Base-by-base conservation (phyloP, 345 rosid species). In the Fremontodendron californicum region DNA sequence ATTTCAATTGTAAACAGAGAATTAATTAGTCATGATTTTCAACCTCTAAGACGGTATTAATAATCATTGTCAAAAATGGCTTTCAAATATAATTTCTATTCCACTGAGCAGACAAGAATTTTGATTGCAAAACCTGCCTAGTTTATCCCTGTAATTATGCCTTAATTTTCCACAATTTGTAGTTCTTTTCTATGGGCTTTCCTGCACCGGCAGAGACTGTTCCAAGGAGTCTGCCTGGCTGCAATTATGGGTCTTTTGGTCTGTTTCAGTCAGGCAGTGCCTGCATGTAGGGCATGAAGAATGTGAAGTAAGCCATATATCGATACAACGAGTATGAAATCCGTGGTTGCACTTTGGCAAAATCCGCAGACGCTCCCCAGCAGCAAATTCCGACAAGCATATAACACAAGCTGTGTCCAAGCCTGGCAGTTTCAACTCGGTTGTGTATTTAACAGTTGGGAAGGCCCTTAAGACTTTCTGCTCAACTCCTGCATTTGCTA, bases 261-360 rank as follows among this genome's bases (percentile, higher is more conserved):
- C 63, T 6, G 82, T 81, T 58, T 86, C 80, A 31, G 78, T 78
- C 15, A 83, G 79, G 75, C 84, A 81, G 35, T 86, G 82, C 79
- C 96, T 83, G 49, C 96, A 91, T 8, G 83, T 90, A 0, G 92
- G 96, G 78, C 96, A 91, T 18, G 94, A 88, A 33, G 90, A 81
- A 78, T 90, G 87, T 10, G 88, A 87, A 71, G 81, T 77, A 37
- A 91, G 94, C 92, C 96, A 91, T 77, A 81, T 83, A 74, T 61
- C 71, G 4, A 67, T 67, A 23, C 71, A 42, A 11, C 19, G 10
- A 12, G 33, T 11, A 21, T 67, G 71, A 43, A 67, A 42, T 40
- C 35, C 52, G 33, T 67, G 71, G 71, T 6, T 67, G 71, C 71
- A 67, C 60, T 86, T 87, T 0, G 93, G 96, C 40, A 91, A 86